Conservation (phyloP, 1,284 basidiomycete genomes). For the Tylopilus sp. region DNA sequence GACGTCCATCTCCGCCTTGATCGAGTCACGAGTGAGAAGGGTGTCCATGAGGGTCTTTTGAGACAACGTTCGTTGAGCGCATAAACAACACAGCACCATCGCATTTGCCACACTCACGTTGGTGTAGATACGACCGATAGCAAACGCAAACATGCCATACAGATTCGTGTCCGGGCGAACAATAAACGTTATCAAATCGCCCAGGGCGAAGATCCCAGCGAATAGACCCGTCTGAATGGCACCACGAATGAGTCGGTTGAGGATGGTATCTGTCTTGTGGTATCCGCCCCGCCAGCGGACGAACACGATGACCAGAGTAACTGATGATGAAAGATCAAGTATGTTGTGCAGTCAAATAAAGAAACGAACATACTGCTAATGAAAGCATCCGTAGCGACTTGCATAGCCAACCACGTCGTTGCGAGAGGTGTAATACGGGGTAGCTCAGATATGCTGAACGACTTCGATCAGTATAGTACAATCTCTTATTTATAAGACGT, state of each 20-base stretch:
- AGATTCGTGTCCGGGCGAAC: constrained; percentile 35
- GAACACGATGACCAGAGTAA: constrained; percentile 48
- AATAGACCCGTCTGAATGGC: constrained; percentile 61
- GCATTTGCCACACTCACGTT: constrained; percentile 36
- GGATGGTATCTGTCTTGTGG: constrained; percentile 54
- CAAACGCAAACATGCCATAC: constrained; percentile 44
- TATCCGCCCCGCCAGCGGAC: constrained; percentile 55
- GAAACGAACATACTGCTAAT: no score
- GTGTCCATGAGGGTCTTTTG: constrained; percentile 28
- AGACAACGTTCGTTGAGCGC: no score
- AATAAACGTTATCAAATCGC: constrained; percentile 54
- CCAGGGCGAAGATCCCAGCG: constrained; percentile 55
- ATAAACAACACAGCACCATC: no score
- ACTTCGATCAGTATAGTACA: neutral
- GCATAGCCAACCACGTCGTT: constrained; percentile 52
- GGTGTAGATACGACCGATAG: constrained; percentile 48
- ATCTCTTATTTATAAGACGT: no score
- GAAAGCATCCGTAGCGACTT: constrained; percentile 40
- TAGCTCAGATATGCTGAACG: constrained; percentile 41
- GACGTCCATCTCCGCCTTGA: constrained; percentile 5
- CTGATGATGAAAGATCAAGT: constrained; percentile 3
- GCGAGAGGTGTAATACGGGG: constrained; percentile 41
- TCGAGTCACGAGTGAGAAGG: constrained; percentile 19
- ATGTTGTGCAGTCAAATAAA: no score
- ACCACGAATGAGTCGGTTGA: constrained; percentile 58